Percentiles rank a stretch among this genome's conserved stretches.
phyloP scores from a whole-genome alignment of 2,329 filamentous ascomycete genomes.

The Coniella vitis region DNA sequence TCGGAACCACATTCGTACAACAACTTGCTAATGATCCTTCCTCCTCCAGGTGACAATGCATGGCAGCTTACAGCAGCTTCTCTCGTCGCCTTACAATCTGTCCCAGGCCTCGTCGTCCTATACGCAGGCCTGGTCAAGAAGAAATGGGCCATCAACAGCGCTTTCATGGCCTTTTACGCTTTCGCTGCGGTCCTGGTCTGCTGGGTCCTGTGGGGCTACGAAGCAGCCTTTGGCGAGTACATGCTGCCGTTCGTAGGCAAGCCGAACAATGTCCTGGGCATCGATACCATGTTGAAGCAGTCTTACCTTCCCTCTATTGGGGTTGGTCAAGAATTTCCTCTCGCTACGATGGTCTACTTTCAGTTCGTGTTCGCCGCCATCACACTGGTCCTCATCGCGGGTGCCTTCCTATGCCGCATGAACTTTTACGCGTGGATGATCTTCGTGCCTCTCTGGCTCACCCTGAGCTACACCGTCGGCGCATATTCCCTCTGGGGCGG shows the following conservation, averaged over 20 bases:
- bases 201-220: constrained; percentile 44
- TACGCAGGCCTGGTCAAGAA: constrained; percentile 42
- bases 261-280: constrained; percentile 38
- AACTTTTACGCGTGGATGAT: constrained; percentile 46
- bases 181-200: constrained; percentile 40
- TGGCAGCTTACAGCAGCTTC: constrained; percentile 46
- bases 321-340: constrained; percentile 34
- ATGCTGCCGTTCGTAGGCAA: constrained; percentile 43
- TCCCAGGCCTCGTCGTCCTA: constrained; percentile 42
- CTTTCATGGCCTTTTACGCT: constrained; percentile 45
- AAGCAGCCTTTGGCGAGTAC: constrained; percentile 40
- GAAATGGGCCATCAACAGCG: constrained; percentile 43
- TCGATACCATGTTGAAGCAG: constrained; percentile 36
- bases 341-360: constrained; percentile 46
- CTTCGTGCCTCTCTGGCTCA: constrained; percentile 45
- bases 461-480: constrained; percentile 17
- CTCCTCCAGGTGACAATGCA: constrained; percentile 38
- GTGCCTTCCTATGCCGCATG: constrained; percentile 40
- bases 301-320: constrained; percentile 34
- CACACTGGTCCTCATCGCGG: constrained; percentile 40
- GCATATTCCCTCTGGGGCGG: constrained; percentile 16
- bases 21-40: not conserved
- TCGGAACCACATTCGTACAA: too few relatives aligned
- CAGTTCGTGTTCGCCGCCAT: constrained; percentile 48
- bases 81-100: constrained; percentile 41